A percentile compares a stretch with the other conserved stretches of the same genome.
Conservation (phyloP, 225 moss, liverwort and hornwort species). For the Sphagnum contortum region DNA sequence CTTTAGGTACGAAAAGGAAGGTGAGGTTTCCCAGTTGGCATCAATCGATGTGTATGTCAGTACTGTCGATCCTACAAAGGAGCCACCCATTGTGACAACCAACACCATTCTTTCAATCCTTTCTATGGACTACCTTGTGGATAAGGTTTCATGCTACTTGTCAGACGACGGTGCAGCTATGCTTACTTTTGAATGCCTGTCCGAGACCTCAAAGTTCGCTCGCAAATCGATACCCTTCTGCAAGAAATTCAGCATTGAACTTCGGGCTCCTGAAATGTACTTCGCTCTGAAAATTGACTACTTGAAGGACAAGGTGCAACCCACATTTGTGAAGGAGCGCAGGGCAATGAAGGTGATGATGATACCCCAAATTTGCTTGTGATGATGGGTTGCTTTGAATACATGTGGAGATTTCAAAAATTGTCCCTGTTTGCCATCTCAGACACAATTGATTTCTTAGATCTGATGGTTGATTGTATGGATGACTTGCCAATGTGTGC, state of each 20-base stretch:
- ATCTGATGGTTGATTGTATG: too few species aligned
- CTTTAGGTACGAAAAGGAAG: slow-evolving; percentile 73
- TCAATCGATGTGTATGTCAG: slow-evolving; percentile 77
- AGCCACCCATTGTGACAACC: slow-evolving; percentile 86
- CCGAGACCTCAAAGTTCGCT: slow-evolving; percentile 86
- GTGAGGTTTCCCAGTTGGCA: slow-evolving; percentile 54
- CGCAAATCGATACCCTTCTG: slow-evolving; percentile 97
- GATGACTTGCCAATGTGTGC: slow-evolving; percentile 2
- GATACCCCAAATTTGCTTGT: too few species aligned
- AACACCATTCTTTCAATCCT: slow-evolving; percentile 90
- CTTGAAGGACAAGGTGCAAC: slow-evolving; percentile 86
- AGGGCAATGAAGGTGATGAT: slow-evolving; percentile 76
- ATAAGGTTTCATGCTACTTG: slow-evolving; percentile 86
- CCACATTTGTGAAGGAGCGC: slow-evolving; percentile 84
- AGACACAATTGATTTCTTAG: too few species aligned
- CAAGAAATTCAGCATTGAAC: slow-evolving; percentile 82
- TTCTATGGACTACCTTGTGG: slow-evolving; percentile 71
- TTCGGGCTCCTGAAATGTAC: slow-evolving; percentile 87
- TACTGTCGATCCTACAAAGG: slow-evolving; percentile 86
- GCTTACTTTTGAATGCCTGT: slow-evolving; percentile 81
- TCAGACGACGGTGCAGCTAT: slow-evolving; percentile 97
- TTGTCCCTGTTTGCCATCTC: too few species aligned
- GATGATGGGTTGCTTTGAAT: too few species aligned
- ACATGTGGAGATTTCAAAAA: too few species aligned
- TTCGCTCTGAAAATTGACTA: slow-evolving; percentile 93